Evolutionary conservation across 2,329 filamentous ascomycete genomes (phyloP), one percentile per base, ranked within the genome.

Genomic region (Ophiosphaerella narmari): DNA sequence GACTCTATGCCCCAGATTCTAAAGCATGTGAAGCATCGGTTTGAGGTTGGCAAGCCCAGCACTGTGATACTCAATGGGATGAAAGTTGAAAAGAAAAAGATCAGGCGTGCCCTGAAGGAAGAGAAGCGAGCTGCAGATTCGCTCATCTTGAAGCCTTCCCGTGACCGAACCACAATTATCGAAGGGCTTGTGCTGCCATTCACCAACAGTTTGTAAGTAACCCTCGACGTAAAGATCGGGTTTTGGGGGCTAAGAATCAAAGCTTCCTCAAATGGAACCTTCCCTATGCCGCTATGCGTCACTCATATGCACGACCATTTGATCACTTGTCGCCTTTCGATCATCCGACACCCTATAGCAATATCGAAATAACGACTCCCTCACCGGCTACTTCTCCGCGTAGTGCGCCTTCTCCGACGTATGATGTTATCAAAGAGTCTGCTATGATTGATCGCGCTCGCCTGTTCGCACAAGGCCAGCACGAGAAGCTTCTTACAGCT

Each of bases 191-290:
- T 50, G 23, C 46, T 60, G 42, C 39, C 46, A 46, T 61, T 54
- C 35, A 29, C 48, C 3, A 57, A 55, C 18, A 57, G 48, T 34
- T 52, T 65, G 57, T 65, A 59, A 21, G 36, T 34, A 47, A 3
- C 43, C 24, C 46, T 21, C 1, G 21, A 7, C 7, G 4, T 4
- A 12, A 9, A 24, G 18, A 5, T n/a, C 4, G 2, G 14, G 5
- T 5, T 39, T 29, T 29, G 26, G 11, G 26, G 11, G 37, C 37
- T 39, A 39, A 39, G 18, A 11, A 16, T 6, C 8, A 29, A 39
- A 66, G 59, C 37, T 67, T 68, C 34, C 37, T 67, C 23, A 62
- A 65, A 39, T 68, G 64, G 65, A 67, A 62, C 29, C 49, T 66
- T 33, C 63, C 65, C 13, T 65, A 65, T 48, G 52, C 42, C 37